Evolutionary conservation across 2,329 filamentous ascomycete species (phyloP).

Genomic region (Sphaerulina populicola): DNA sequence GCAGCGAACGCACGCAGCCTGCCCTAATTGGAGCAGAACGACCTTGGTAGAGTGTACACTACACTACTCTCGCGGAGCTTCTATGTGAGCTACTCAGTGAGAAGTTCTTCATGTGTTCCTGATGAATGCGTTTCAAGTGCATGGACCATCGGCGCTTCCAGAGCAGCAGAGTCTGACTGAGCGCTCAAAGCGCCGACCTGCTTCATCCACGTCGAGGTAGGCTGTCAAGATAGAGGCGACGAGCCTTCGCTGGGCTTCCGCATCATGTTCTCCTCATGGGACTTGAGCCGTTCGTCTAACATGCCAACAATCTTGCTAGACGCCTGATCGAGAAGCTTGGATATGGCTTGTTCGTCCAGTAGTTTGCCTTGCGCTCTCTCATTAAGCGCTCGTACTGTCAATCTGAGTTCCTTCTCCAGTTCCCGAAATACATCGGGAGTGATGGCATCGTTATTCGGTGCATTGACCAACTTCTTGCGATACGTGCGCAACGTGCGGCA

Average conservation of each 20-base stretch:
- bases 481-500: slow-evolving; percentile 51
- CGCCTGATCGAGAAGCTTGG: slow-evolving; percentile 63
- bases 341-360: slow-evolving; percentile 39
- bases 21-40: background rate
- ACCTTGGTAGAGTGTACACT: too few relatives aligned
- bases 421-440: slow-evolving; percentile 43
- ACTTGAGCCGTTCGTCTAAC: slow-evolving; percentile 60
- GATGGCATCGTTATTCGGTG: slow-evolving; percentile 41
- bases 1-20: background rate
- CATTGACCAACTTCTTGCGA: slow-evolving; percentile 46
- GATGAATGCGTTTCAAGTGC: background rate
- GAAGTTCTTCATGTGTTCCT: background rate
- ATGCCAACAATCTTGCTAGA: slow-evolving; percentile 62
- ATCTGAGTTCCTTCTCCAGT: slow-evolving; percentile 50
- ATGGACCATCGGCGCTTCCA: slow-evolving; percentile 7
- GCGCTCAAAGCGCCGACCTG: slow-evolving; percentile 3
- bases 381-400: slow-evolving; percentile 39
- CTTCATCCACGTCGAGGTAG: background rate
- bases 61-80: too few relatives aligned
- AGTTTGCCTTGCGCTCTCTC: slow-evolving; percentile 36
- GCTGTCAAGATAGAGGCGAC: slow-evolving; percentile 3
- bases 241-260: slow-evolving; percentile 8
- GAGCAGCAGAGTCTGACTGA: slow-evolving; percentile 15
- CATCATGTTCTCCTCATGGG: slow-evolving; percentile 32
- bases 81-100: too few relatives aligned